These are phyloP conservation scores for Ambispora gerdemannii DNA, from an alignment of 192 early-diverging fungal species.

Conservation along the genomic window DNA sequence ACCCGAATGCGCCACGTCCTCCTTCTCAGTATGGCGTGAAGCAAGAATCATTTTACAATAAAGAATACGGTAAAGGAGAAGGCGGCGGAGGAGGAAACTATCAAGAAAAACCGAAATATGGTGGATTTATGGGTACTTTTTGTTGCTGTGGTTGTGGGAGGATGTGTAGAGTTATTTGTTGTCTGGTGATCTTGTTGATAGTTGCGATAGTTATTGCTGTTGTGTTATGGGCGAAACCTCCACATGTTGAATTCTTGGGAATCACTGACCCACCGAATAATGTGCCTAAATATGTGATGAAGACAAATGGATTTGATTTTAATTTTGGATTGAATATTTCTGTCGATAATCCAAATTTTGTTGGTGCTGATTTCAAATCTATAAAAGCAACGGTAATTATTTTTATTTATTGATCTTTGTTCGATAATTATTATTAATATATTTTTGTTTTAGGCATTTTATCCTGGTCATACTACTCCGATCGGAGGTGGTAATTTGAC, in stretches of 20 bases:
- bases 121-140: slow-evolving; percentile 6
- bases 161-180: slow-evolving; percentile 13
- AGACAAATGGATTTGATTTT: slow-evolving; percentile 17
- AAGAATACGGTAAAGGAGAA: background rate
- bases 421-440: background rate
- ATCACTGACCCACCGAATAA: background rate
- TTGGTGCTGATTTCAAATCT: slow-evolving; percentile 16
- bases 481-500: slow-evolving; percentile 47
- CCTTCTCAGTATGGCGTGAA: background rate
- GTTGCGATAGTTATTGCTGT: slow-evolving; percentile 7
- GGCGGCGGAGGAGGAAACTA: background rate
- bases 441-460: slow-evolving; percentile 47
- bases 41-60: background rate
- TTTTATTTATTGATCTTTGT: background rate
- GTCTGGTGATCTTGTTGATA: slow-evolving; percentile 14
- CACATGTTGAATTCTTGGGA: slow-evolving; percentile 13
- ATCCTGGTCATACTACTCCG: slow-evolving; percentile 40
- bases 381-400: slow-evolving; percentile 14
- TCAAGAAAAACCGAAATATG: too few species aligned
- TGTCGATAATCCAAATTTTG: slow-evolving; percentile 23
- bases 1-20: background rate
- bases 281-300: background rate
- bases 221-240: background rate
- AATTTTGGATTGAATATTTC: slow-evolving; percentile 16
- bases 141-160: slow-evolving; percentile 24